phyloP scores from a whole-genome alignment of 345 rosid species.

The Acer yangbiense region DNA sequence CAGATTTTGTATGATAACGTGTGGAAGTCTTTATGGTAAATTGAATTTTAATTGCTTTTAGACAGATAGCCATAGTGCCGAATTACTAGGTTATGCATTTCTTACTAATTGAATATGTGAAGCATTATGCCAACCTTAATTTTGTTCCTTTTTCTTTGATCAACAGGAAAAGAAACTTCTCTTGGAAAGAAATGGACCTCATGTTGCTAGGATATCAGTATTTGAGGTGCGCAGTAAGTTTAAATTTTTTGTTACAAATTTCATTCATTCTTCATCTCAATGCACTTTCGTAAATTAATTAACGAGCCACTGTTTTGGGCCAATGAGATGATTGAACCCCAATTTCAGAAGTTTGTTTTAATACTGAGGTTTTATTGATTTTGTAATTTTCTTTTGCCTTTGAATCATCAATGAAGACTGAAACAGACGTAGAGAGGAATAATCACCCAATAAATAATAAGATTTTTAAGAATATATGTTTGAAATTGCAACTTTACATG shows the following conservation, averaged over 20 bases:
- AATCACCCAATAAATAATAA: not conserved
- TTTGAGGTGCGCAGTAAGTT: constrained; percentile 59
- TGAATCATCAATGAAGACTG: not conserved
- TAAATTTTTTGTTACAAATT: not conserved
- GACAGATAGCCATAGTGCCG: too few species aligned
- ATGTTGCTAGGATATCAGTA: constrained; percentile 77
- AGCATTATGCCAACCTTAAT: constrained; percentile 5
- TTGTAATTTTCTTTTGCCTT: not conserved
- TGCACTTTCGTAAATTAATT: not conserved
- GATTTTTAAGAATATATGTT: not conserved
- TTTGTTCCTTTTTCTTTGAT: constrained; percentile 20
- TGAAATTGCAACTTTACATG: not conserved
- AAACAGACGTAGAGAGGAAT: not conserved
- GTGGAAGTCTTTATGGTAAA: not conserved
- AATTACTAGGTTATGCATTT: not conserved
- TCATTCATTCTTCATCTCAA: not conserved
- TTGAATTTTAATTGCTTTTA: not conserved
- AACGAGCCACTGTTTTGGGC: not conserved
- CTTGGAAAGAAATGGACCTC: constrained; percentile 82
- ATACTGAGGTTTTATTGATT: too few species aligned
- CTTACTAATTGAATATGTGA: constrained; percentile 2
- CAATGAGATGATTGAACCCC: not conserved
- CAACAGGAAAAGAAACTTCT: constrained; percentile 90
- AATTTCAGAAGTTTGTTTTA: too few species aligned
- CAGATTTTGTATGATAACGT: not conserved